Conservation (phyloP, 176 grass and related monocot species). For the Pharus latifolius region DNA sequence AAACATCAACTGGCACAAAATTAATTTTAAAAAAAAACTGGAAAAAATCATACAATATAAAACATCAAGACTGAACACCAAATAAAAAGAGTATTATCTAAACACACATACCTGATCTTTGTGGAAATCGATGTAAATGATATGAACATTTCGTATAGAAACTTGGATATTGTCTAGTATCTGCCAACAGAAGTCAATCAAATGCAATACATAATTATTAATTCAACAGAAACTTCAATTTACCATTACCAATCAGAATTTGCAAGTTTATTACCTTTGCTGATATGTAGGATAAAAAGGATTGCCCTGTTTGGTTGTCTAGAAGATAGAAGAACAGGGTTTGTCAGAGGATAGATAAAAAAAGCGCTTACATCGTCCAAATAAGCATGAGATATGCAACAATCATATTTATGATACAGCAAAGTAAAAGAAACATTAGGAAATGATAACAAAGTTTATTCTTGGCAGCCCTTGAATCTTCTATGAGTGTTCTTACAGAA, state of each 20-base stretch:
- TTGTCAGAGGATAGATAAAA: constrained; percentile 5
- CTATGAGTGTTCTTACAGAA: background rate
- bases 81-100: background rate
- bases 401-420: background rate
- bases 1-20: too few relatives aligned
- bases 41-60: too few relatives aligned
- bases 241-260: constrained; percentile 19
- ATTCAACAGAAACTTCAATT: constrained; percentile 1
- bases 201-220: constrained; percentile 4
- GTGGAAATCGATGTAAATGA: constrained; percentile 62
- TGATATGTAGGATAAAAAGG: constrained; percentile 94
- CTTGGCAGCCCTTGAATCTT: background rate
- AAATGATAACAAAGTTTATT: background rate
- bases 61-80: background rate
- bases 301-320: constrained; percentile 96
- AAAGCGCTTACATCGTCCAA: background rate
- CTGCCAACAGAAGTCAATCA: constrained; percentile 35
- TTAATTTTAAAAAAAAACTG: constrained; percentile 23
- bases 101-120: constrained; percentile 50
- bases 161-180: constrained; percentile 96
- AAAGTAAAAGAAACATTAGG: background rate
- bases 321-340: constrained; percentile 22
- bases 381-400: background rate
- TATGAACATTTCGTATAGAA: constrained; percentile 82
- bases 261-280: constrained; percentile 62